Evolutionary conservation across 768 basidiomycete species (phyloP), one percentile per base, ranked within the genome.

Genomic region (Trametes elegans): DNA sequence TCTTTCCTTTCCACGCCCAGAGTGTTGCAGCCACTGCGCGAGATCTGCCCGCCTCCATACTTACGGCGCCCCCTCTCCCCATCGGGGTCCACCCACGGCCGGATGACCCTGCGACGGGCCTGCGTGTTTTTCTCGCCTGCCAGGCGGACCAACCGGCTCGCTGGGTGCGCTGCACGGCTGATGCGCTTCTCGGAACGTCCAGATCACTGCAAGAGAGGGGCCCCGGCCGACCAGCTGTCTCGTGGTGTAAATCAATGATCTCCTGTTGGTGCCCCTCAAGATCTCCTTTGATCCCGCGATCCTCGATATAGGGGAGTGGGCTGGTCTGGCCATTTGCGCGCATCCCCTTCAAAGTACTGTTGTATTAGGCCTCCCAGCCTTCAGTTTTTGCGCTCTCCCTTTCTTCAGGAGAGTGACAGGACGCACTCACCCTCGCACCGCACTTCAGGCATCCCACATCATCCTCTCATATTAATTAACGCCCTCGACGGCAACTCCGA

Each of bases 231-330:
- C 6, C 13, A 4, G 13, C 34, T 35, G 34, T 35, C 13, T 35
- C 34, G 18, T 41, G 11, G 19, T n/a, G 19, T 41, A 11, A 41
- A 41, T 41, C 40, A 41, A 1, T 23, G 40, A 41, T 41, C 40
- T 23, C 21, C 40, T 23, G 44, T 21, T 29, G 28, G 28, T 29
- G 19, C 44, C 27, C 18, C 28, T 32, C 24, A 31, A 45, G 21
- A 23, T 41, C 40, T 19, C n/a, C 46, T 47, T 47, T 45, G 44
- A 45, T 45, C 44, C 44, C 44, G 44, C 44, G 44, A 45, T 32
- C 28, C 44, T 45, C 28, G n/a, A 45, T 45, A 32, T 19, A 23
- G 21, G 40, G 8, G n/a, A n/a, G n/a, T n/a, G n/a, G n/a, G n/a
- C n/a, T n/a, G n/a, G n/a, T n/a, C n/a, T n/a, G n/a, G n/a, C n/a